Evolutionary conservation across 2,329 filamentous ascomycete genomes (phyloP).

Genomic region (Sordariomycetes sp.): DNA sequence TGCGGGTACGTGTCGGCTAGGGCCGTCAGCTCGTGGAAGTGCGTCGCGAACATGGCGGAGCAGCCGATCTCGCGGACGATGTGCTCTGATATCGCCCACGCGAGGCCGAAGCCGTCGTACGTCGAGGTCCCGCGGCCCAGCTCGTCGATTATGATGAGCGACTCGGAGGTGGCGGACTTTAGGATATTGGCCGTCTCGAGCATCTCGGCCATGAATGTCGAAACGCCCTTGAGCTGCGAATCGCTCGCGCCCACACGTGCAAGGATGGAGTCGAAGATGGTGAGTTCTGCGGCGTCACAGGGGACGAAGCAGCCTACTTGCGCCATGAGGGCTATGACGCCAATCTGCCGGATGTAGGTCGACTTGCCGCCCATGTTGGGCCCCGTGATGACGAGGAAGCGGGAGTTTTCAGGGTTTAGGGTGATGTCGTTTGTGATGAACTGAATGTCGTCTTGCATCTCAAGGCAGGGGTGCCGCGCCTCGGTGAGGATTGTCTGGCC

Average conservation of each 20-base stretch:
- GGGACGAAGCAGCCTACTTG: constrained; percentile 96
- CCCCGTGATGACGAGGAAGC: constrained; percentile 92
- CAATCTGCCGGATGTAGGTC: constrained; percentile 94
- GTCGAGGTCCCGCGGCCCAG: constrained; percentile 93
- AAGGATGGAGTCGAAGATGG: constrained; percentile 93
- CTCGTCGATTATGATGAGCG: constrained; percentile 96
- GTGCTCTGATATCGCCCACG: constrained; percentile 97
- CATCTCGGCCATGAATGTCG: constrained; percentile 99
- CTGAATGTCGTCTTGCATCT: constrained; percentile 95
- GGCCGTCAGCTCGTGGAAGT: constrained; percentile 95
- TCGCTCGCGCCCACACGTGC: constrained; percentile 92
- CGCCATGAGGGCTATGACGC: constrained; percentile 93
- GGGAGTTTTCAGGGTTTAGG: constrained; percentile 63
- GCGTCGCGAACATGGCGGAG: constrained; percentile 90
- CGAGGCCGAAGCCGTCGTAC: constrained; percentile 96
- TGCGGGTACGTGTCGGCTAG: constrained; percentile 76
- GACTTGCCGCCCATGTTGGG: constrained; percentile 99
- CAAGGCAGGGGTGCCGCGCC: constrained; percentile 92
- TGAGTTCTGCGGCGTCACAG: constrained; percentile 78
- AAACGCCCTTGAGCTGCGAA: constrained; percentile 93
- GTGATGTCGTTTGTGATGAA: constrained; percentile 97
- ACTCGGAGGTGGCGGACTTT: constrained; percentile 89
- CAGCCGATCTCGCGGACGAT: constrained; percentile 92
- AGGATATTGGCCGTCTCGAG: constrained; percentile 96
- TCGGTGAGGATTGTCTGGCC: constrained; percentile 86